Conservation (phyloP, 495 filamentous ascomycete genomes). For the Staphylotrichum tortipilum region DNA sequence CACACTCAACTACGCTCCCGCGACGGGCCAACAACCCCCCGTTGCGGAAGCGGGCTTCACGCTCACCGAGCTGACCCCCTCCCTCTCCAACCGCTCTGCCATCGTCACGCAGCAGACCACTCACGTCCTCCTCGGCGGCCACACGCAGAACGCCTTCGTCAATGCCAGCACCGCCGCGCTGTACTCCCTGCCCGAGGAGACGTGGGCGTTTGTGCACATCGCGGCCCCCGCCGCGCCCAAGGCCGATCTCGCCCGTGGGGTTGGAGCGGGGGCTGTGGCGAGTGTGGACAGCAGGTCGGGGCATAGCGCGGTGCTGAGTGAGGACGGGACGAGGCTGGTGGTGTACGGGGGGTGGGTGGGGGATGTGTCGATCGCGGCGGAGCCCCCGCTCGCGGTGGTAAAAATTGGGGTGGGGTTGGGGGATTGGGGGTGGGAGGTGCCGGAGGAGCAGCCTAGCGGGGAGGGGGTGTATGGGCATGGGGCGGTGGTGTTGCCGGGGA, state of each 20-base stretch:
- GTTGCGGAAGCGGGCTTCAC: slow-evolving; percentile 80
- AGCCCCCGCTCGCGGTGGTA: slow-evolving; percentile 71
- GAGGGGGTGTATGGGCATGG: slow-evolving; percentile 73
- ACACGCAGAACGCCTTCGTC: slow-evolving; percentile 74
- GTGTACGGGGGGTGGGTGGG: slow-evolving; percentile 90
- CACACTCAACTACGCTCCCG: slow-evolving; percentile 15
- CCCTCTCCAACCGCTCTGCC: slow-evolving; percentile 46
- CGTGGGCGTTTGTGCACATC: slow-evolving; percentile 72
- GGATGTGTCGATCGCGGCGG: slow-evolving; percentile 59
- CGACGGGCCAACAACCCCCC: slow-evolving; percentile 37
- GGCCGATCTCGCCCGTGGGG: slow-evolving; percentile 1
- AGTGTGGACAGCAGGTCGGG: slow-evolving; percentile 70
- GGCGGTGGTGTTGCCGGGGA: slow-evolving; percentile 71
- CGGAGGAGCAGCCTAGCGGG: slow-evolving; percentile 38
- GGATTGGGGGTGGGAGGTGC: slow-evolving; percentile 69
- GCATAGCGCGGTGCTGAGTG: slow-evolving; percentile 70
- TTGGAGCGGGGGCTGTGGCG: slow-evolving; percentile 9
- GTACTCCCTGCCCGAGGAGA: slow-evolving; percentile 76
- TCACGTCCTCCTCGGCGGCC: slow-evolving; percentile 77
- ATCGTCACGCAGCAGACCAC: slow-evolving; percentile 55
- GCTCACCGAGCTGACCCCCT: slow-evolving; percentile 58
- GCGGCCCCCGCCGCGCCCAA: slow-evolving; percentile 28
- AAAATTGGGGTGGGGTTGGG: slow-evolving; percentile 62
- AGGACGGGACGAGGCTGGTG: slow-evolving; percentile 65
- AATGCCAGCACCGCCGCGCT: slow-evolving; percentile 89